phyloP scores from a whole-genome alignment of 805 yeast species.

The Tetrapisispora fleetii region DNA sequence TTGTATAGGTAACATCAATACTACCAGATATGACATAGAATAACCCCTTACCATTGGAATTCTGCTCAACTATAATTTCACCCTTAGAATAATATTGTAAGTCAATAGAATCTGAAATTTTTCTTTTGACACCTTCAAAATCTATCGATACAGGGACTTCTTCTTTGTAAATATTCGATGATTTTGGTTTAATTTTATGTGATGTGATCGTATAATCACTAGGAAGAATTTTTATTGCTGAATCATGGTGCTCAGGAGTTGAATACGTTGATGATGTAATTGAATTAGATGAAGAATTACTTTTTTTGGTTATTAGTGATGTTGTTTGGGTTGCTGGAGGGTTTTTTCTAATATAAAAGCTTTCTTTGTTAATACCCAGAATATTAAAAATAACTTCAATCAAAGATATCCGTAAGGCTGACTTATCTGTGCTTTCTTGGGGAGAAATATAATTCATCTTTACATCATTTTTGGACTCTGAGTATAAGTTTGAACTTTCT shows the following conservation, averaged over 20 bases:
- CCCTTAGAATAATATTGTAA: constrained; percentile 46
- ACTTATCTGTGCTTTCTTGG: constrained; percentile 65
- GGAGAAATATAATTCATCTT: constrained; percentile 33
- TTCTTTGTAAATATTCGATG: constrained; percentile 12
- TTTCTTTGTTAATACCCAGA: constrained; percentile 49
- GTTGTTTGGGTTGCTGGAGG: not conserved
- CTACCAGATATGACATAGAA: constrained; percentile 73
- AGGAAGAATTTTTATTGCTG: constrained; percentile 20
- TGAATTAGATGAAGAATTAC: constrained; percentile 11
- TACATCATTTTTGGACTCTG: not conserved
- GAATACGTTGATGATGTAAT: constrained; percentile 10
- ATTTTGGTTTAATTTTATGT: constrained; percentile 10
- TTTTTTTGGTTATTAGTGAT: not conserved
- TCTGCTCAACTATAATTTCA: constrained; percentile 49
- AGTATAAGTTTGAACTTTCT: not conserved
- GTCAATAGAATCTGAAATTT: constrained; percentile 51
- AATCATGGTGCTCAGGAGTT: constrained; percentile 6
- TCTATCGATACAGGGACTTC: constrained; percentile 27
- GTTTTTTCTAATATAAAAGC: constrained; percentile 3
- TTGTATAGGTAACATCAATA: constrained; percentile 42
- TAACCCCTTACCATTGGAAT: constrained; percentile 61
- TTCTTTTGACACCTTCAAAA: constrained; percentile 43
- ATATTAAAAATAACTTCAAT: constrained; percentile 61
- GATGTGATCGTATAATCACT: constrained; percentile 13
- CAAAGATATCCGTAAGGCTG: constrained; percentile 50